Evolutionary conservation across 2,329 filamentous ascomycete genomes (phyloP), one percentile per base, ranked within the genome.

Genomic region (Dryadomyces sulphureus): DNA sequence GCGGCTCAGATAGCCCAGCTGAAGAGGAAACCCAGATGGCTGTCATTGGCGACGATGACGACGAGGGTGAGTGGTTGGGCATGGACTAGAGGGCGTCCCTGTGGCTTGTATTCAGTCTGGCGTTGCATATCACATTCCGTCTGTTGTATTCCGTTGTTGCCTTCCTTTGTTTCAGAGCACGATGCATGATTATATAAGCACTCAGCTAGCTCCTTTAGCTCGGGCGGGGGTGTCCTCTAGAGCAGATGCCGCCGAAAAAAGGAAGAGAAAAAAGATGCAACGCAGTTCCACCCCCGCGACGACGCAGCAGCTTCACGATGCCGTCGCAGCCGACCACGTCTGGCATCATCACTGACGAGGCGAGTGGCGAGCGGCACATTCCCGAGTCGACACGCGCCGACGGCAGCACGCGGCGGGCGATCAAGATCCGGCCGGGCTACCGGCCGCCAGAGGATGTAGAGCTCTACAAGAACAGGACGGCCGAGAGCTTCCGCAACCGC

Each of bases 381-480:
- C 92, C 92, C 22, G 77, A 89, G 38, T 96, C 90, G 1, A 69
- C 78, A 38, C 83, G 93, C 46, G 67, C 92, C 21, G 92, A 98
- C 60, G 92, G 92, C 48, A 87, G 83, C 43, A 85, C 85, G n/a
- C 79, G 92, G 47, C 93, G 85, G 59, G 90, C 94, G 57, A 96
- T 96, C 60, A 86, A 86, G 58, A 87, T 98, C 50, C 79, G 87
- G 25, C 90, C 92, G 0, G 93, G 92, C 45, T 98, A 95, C 65
- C 80, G 81, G 30, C 93, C 92, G 1, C 87, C 89, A 1, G 92
- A 98, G 65, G 92, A 98, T 63, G 82, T 96, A 52, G 88, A 95
- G 59, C 72, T 94, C 40, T 98, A 98, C 74, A 93, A 88, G 68
- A 95, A 94, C 63, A 81, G 85, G 48, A 88, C 81, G 1, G 89